Evolutionary conservation across 306 rosid genomes (phyloP).

Genomic region (Castanospermum australe): DNA sequence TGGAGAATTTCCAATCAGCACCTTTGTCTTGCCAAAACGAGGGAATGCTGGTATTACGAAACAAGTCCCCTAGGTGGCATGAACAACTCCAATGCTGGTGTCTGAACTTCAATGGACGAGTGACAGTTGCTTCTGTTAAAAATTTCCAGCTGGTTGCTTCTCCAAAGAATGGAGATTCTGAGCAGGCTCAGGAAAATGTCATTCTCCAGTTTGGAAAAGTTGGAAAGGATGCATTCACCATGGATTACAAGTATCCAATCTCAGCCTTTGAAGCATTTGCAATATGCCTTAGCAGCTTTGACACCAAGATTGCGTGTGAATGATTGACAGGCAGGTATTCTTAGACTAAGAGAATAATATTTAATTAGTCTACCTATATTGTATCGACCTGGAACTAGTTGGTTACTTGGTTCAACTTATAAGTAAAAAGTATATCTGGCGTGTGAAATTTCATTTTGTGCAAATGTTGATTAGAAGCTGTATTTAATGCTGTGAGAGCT

Average conservation of each 20-base stretch:
- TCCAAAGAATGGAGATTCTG: conserved; percentile 63
- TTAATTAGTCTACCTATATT: background rate
- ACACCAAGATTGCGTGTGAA: conserved; percentile 98
- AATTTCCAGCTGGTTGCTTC: conserved; percentile 95
- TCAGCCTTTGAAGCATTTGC: conserved; percentile 99
- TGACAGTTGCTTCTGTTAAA: conserved; percentile 93
- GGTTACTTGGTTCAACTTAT: background rate
- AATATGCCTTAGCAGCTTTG: conserved; percentile 97
- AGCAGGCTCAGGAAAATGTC: conserved; percentile 86
- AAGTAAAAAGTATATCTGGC: background rate
- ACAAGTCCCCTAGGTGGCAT: conserved; percentile 99
- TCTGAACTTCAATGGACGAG: conserved; percentile 94
- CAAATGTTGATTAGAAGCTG: background rate
- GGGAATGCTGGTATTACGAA: conserved; percentile 64
- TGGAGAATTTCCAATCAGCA: conserved; percentile 47
- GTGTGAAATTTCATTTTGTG: background rate
- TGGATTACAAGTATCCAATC: conserved; percentile 95
- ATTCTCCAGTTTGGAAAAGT: conserved; percentile 95
- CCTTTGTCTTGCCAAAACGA: conserved; percentile 48
- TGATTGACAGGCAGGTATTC: conserved; percentile 42
- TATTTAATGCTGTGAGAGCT: background rate
- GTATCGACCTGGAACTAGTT: background rate
- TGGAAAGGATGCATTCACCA: conserved; percentile 91
- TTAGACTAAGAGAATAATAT: background rate
- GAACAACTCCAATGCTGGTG: conserved; percentile 99